These are phyloP conservation scores for Mortierella alpina DNA, from an alignment of 192 early-diverging fungal species.

Conservation along the genomic window DNA sequence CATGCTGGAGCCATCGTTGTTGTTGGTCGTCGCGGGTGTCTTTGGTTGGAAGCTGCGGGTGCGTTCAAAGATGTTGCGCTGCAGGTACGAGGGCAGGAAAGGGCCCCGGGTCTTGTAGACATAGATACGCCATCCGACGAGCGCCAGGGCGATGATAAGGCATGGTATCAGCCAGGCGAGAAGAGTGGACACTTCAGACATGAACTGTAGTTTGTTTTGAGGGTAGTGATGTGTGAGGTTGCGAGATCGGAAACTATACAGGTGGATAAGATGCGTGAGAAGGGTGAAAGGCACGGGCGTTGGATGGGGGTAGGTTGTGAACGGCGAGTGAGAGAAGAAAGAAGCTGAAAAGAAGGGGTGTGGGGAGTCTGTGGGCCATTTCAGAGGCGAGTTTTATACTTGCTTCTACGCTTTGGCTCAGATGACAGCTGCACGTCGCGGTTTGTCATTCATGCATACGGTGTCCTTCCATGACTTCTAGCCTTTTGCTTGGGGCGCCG, in stretches of 20 bases:
- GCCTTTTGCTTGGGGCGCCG: too few species aligned
- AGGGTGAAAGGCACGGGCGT: too few species aligned
- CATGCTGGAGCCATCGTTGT: not conserved
- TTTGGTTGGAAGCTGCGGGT: conserved; percentile 29
- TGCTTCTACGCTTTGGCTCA: not conserved
- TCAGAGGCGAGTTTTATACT: too few species aligned
- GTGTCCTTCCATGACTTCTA: too few species aligned
- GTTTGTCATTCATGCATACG: too few species aligned
- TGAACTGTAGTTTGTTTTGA: not conserved
- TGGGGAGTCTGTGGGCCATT: not conserved
- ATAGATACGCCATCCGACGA: conserved; percentile 30
- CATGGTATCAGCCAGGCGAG: conserved; percentile 43
- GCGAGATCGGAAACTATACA: not conserved
- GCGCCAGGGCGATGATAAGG: conserved; percentile 8
- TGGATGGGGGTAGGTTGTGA: not conserved
- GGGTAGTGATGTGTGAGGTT: not conserved
- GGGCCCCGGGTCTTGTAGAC: conserved; percentile 34
- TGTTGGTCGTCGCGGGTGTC: conserved; percentile 14
- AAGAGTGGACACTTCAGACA: conserved; percentile 32
- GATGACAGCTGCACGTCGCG: too few species aligned
- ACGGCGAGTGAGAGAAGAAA: not conserved
- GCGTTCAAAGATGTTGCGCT: conserved; percentile 40
- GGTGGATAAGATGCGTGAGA: not conserved
- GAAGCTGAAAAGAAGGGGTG: not conserved
- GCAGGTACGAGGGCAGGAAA: conserved; percentile 22